phyloP scores from a whole-genome alignment of 2,329 filamentous ascomycete genomes.

The Dactylonectria macrodidyma region DNA sequence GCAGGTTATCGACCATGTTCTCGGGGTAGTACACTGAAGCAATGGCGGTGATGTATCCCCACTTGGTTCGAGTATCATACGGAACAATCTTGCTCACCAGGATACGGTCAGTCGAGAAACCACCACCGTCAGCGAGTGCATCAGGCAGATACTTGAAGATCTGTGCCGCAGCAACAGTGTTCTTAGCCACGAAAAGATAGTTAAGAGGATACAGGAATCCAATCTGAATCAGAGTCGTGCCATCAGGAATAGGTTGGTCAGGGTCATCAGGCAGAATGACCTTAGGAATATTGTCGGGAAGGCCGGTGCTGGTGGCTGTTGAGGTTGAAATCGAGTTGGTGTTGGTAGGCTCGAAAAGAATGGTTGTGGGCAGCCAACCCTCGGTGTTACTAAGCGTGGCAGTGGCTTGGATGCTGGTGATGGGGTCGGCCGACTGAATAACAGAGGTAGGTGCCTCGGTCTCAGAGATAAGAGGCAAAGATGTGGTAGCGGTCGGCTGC shows the following conservation, averaged over 20 bases:
- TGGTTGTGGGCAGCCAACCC: constrained; percentile 71
- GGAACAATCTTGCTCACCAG: constrained; percentile 81
- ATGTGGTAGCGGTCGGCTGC: constrained; percentile 6
- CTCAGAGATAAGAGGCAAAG: constrained; percentile 13
- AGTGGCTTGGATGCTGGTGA: constrained; percentile 60
- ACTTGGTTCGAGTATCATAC: constrained; percentile 77
- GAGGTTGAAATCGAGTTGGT: constrained; percentile 46
- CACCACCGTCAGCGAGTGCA: constrained; percentile 76
- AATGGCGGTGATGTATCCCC: constrained; percentile 87
- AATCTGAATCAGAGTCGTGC: constrained; percentile 83
- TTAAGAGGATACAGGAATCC: constrained; percentile 87
- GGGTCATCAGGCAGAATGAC: constrained; percentile 80
- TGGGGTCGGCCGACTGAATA: constrained; percentile 37
- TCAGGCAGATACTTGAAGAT: constrained; percentile 85
- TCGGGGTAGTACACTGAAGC: constrained; percentile 79
- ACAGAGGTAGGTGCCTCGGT: constrained; percentile 36
- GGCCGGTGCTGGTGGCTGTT: constrained; percentile 61
- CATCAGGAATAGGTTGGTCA: constrained; percentile 67
- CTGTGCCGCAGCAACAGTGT: constrained; percentile 82
- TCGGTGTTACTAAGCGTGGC: constrained; percentile 61
- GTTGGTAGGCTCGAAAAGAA: constrained; percentile 68
- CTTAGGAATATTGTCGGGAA: constrained; percentile 79
- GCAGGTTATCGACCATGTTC: constrained; percentile 77
- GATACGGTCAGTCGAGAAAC: constrained; percentile 70
- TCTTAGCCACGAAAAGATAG: constrained; percentile 84